These are phyloP conservation scores for Agaricus blazei DNA, from an alignment of 768 basidiomycete species.

Conservation along the genomic window DNA sequence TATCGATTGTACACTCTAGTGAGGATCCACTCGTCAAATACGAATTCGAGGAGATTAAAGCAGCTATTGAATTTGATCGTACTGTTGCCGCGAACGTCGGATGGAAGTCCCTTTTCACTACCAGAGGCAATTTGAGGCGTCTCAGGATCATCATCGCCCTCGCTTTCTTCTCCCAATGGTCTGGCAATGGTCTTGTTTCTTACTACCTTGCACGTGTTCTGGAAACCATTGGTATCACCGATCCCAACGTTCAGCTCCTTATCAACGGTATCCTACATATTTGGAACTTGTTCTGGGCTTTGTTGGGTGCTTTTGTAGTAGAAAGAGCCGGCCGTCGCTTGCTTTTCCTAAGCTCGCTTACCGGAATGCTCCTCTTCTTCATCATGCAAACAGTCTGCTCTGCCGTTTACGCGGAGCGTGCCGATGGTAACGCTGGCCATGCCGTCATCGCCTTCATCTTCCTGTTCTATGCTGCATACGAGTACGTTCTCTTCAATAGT, in stretches of 20 bases:
- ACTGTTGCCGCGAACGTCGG: conserved; percentile 54
- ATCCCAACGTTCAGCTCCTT: conserved; percentile 60
- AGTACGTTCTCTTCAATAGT: conserved; percentile 36
- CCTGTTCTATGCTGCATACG: conserved; percentile 75
- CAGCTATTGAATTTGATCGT: conserved; percentile 66
- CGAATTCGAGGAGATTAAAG: conserved; percentile 79
- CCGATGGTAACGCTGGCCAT: conserved; percentile 44
- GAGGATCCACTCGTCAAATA: conserved; percentile 65
- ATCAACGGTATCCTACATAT: conserved; percentile 85
- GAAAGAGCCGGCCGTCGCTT: conserved; percentile 67
- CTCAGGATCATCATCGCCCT: conserved; percentile 73
- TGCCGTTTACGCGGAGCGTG: conserved; percentile 44
- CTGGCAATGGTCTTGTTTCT: conserved; percentile 78
- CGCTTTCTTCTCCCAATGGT: conserved; percentile 85
- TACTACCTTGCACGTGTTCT: conserved; percentile 80
- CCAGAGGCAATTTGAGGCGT: conserved; percentile 69
- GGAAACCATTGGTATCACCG: conserved; percentile 59
- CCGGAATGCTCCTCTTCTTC: conserved; percentile 64
- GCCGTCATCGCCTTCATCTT: conserved; percentile 82
- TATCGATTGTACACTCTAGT: conserved; percentile 20
- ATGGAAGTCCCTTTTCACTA: conserved; percentile 65
- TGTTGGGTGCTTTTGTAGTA: conserved; percentile 31
- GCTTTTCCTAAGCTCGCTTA: conserved; percentile 58
- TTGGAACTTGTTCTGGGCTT: conserved; percentile 58
- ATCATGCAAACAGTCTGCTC: conserved; percentile 64